phyloP scores from a whole-genome alignment of 257 asterid genomes.

The Pogostemon cablin region DNA sequence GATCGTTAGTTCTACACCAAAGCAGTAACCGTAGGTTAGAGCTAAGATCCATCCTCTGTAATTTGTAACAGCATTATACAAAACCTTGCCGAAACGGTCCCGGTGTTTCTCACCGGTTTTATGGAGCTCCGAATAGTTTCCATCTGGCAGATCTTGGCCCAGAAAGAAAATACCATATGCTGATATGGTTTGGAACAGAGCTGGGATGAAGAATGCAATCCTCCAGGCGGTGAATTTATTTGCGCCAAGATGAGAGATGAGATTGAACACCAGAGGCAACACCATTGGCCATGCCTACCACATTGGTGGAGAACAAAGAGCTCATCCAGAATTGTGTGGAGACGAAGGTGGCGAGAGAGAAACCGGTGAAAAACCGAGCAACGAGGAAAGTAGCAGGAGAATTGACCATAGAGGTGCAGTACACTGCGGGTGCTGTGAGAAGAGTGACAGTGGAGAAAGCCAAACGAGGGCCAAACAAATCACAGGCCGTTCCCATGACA shows the following conservation, averaged over 20 bases:
- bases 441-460: constrained; percentile 67
- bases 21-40: constrained; percentile 79
- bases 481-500: constrained; percentile 87
- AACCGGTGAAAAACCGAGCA: constrained; percentile 73
- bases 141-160: constrained; percentile 87
- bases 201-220: constrained; percentile 75
- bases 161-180: constrained; percentile 70
- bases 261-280: constrained; percentile 56
- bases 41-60: constrained; percentile 87
- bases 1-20: constrained; percentile 77
- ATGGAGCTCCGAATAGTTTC: constrained; percentile 61
- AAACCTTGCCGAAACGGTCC: constrained; percentile 48
- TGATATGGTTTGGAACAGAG: constrained; percentile 61
- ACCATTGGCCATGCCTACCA: constrained; percentile 87
- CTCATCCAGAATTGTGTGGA: constrained; percentile 97
- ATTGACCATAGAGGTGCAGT: constrained; percentile 46
- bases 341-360: constrained; percentile 79
- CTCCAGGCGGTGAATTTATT: constrained; percentile 77
- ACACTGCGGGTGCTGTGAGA: constrained; percentile 79
- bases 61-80: constrained; percentile 49
- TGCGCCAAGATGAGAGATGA: constrained; percentile 54
- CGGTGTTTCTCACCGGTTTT: constrained; percentile 72
- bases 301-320: constrained; percentile 57
- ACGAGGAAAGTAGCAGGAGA: constrained; percentile 57
- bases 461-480: constrained; percentile 74